phyloP scores from a whole-genome alignment of 2,329 filamentous ascomycete genomes.

The Xylariaceae sp. region DNA sequence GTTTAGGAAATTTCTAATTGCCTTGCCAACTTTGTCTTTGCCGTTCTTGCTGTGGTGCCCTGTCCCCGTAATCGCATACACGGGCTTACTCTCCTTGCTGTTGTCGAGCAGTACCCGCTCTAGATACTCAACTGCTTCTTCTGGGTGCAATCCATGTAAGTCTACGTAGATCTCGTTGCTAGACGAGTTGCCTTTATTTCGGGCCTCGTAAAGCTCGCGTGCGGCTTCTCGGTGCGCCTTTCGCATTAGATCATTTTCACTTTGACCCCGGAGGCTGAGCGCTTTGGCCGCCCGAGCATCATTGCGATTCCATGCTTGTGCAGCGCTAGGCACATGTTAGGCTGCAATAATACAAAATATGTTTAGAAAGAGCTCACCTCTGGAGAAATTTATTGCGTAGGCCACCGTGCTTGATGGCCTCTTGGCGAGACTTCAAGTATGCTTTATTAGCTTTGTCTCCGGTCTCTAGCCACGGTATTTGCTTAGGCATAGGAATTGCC shows the following conservation, averaged over 20 bases:
- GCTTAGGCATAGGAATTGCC: conserved; percentile 84
- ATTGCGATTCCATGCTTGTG: conserved; percentile 98
- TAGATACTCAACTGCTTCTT: conserved; percentile 94
- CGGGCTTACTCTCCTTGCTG: conserved; percentile 71
- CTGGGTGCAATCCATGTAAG: conserved; percentile 96
- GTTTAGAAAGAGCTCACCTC: conserved; percentile 63
- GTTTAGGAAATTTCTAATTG: conserved; percentile 86
- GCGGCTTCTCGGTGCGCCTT: conserved; percentile 96
- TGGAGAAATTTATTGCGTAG: conserved; percentile 96
- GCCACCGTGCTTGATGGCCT: conserved; percentile 96
- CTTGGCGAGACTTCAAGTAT: conserved; percentile 92
- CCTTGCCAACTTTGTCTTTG: conserved; percentile 97
- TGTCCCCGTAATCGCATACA: conserved; percentile 96
- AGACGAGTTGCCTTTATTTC: conserved; percentile 72
- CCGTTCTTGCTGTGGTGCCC: conserved; percentile 98
- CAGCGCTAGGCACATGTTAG: conserved; percentile 66
- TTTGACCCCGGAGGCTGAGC: conserved; percentile 90
- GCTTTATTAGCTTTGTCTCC: conserved; percentile 89
- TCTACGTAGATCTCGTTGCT: conserved; percentile 88
- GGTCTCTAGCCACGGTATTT: conserved; percentile 96
- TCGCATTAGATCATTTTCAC: conserved; percentile 96
- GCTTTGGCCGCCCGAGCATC: conserved; percentile 96
- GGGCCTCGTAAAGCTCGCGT: conserved; percentile 88
- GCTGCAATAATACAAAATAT: background rate
- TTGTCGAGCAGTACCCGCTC: conserved; percentile 88